Base-by-base conservation (phyloP, 169 alveolate genomes). In the Theileria parva region DNA sequence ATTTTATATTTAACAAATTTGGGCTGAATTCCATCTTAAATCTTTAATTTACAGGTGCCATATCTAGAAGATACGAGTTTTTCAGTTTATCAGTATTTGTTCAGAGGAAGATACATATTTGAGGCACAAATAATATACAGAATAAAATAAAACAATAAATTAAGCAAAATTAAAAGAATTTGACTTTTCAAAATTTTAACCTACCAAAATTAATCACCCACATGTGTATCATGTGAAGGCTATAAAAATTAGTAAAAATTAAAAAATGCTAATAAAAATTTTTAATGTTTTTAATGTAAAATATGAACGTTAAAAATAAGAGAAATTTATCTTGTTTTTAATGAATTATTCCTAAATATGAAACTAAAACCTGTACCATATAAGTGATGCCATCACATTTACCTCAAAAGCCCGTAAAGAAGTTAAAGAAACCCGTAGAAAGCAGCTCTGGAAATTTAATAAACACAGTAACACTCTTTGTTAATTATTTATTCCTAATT, bases 391-490 rank as follows among this genome's bases (percentile, higher is more conserved):
- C 21, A 44, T 50, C 53, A 44, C 76, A 51, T 17, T n/a, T 13
- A 68, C 44, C 28, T 37, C 19, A 21, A 27, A 13, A 27, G 5
- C 17, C 19, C 2, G n/a, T 2, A 34, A 17, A 15, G 53, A 59
- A 59, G 30, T 2, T 3, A 37, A 51, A 32, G 23, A 68, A 59
- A 50, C 30, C 25, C 0, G 37, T 63, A 68, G 76, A 50, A 5
- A 34, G 25, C 50, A 30, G 44, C 50, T 21, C 25, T 28, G 39
- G 53, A 23, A 83, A 83, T 37, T 15, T 64, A 7, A 64, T 34
- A 23, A 83, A 57, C 63, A 66, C 68, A 75, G 89, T 83, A 48
- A 30, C 67, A 17, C 19, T 11, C 28, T 68, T 23, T 5, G 34
- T 7, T 34, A 17, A 12, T 17, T 4, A 4, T 13, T 21, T 19